Base-by-base conservation (phyloP, 768 basidiomycete genomes). In the Udeniomyces megalosporus region DNA sequence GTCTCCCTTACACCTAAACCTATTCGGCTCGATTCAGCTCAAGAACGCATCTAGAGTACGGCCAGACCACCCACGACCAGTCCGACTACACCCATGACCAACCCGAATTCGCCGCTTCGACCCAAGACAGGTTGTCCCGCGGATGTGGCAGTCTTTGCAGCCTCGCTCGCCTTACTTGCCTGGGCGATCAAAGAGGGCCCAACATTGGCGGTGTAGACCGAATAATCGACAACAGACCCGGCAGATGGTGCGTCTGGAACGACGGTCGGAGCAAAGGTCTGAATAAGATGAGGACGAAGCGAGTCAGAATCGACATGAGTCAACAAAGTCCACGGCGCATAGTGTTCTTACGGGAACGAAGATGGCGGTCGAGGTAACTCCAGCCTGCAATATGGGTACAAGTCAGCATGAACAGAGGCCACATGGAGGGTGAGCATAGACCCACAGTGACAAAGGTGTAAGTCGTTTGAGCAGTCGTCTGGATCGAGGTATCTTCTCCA, bases 201-300 rank as follows among this genome's bases (percentile, higher is more conserved):
- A 28, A 57, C 44, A 4, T 35, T 44, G 11, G 38, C 14, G 5
- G 55, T 42, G 44, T 57, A 57, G 55, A 24, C 55, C 28, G 55
- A 45, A 44, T 57, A 57, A 24, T 57, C 28, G 15, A 57, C 0
- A 44, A 57, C 29, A 2, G 55, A 44, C 5, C 62, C 62, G 6
- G 26, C 48, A 20, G 55, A 48, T 11, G 55, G 55, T 17, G 47
- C 56, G 11, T 35, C 26, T 5, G 63, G 51, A 3, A 46, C 49
- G 17, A 32, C 20, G 17, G 58, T 60, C 11, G 63, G 51, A 0
- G 63, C 63, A 32, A 65, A 65, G 47, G 51, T 53, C 60, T 61
- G 42, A 11, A 22, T 6, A 20, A 22, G 49, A 46, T 10, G 12
- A 38, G 38, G 6, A 24, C 11, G 29, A 45, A 35, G 29, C 14